phyloP scores from a whole-genome alignment of 805 yeast genomes.

The Starmerella bombicola region DNA sequence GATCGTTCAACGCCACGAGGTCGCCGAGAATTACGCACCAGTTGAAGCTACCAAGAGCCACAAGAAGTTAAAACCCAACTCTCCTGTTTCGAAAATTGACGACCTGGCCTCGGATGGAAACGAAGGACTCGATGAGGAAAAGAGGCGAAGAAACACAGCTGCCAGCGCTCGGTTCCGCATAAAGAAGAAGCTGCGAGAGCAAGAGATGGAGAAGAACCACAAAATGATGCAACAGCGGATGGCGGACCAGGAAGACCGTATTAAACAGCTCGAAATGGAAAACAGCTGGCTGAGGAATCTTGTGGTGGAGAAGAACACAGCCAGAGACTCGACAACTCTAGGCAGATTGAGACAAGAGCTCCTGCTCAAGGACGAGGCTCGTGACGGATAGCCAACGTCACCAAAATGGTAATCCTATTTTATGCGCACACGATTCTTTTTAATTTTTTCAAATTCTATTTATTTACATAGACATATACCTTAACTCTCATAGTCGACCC shows the following conservation, averaged over 20 bases:
- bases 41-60: neutral
- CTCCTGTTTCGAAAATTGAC: neutral
- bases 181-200: constrained; percentile 84
- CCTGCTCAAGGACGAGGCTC: constrained; percentile 1
- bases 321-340: constrained; percentile 26
- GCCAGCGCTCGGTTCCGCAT: constrained; percentile 90
- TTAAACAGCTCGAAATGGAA: constrained; percentile 85
- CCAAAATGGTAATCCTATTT: neutral
- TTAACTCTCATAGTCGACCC: constrained; percentile 7
- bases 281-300: constrained; percentile 71
- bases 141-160: constrained; percentile 78
- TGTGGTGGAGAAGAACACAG: constrained; percentile 57
- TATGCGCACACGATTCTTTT: too few species aligned
- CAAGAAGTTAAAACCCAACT: neutral
- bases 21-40: constrained; percentile 15
- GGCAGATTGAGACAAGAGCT: constrained; percentile 19
- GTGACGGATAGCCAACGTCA: neutral
- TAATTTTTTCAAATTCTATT: too few species aligned
- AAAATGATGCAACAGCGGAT: constrained; percentile 62
- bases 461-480: too few species aligned
- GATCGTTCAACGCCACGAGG: constrained; percentile 18
- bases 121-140: constrained; percentile 41
- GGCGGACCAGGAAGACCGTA: constrained; percentile 51
- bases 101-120: neutral
- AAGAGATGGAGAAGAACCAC: constrained; percentile 70